Percentiles rank a stretch among this genome's conserved stretches.
phyloP scores from a whole-genome alignment of 225 moss, liverwort and hornwort species.

The Marchantia paleacea region DNA sequence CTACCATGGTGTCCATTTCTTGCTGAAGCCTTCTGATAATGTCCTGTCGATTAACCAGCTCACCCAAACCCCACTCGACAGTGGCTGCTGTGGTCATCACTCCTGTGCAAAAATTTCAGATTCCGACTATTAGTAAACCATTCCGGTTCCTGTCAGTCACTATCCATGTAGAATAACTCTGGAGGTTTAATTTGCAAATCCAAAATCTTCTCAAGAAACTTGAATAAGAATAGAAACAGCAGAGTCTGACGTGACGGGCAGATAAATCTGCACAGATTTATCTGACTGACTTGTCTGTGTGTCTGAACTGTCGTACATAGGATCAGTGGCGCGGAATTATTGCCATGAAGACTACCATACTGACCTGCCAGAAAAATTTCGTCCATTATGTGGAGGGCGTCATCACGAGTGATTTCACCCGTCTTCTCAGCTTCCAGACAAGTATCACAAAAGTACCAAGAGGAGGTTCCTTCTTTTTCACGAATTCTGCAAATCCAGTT shows the following conservation, averaged over 20 bases:
- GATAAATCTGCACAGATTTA: too few species aligned
- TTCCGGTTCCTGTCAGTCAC: too few species aligned
- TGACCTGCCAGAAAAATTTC: slow-evolving; percentile 17
- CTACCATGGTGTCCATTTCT: slow-evolving; percentile 1
- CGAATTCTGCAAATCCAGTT: background rate
- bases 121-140: too few species aligned
- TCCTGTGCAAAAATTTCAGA: background rate
- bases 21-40: background rate
- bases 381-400: slow-evolving; percentile 10
- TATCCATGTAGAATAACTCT: too few species aligned
- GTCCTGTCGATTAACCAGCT: slow-evolving; percentile 10
- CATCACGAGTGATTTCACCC: slow-evolving; percentile 8
- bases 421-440: slow-evolving; percentile 20
- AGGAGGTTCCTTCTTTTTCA: background rate
- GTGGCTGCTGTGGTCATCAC: slow-evolving; percentile 11
- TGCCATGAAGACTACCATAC: background rate
- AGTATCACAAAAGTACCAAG: slow-evolving; percentile 19
- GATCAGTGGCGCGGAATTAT: too few species aligned
- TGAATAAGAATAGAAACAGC: too few species aligned
- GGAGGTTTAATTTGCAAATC: too few species aligned
- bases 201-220: too few species aligned
- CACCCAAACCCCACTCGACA: slow-evolving; percentile 10
- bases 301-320: too few species aligned
- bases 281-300: too few species aligned
- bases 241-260: too few species aligned